Evolutionary conservation across 805 yeast genomes (phyloP), one percentile per base, ranked within the genome.

Genomic region (Ogataea ramenticola): DNA sequence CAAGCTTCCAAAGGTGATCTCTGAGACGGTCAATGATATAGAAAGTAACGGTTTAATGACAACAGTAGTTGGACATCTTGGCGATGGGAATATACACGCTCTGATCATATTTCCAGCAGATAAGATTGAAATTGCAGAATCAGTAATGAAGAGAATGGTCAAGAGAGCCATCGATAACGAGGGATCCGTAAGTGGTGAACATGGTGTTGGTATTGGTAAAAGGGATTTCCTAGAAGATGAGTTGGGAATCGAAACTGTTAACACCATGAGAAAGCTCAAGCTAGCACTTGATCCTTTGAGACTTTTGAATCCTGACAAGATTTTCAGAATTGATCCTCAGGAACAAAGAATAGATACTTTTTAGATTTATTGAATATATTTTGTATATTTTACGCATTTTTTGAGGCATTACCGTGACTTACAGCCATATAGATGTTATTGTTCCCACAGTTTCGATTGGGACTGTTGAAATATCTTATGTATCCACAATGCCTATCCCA

Each of bases 161-260:
- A 56, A 70, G 37, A 59, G 80, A 35, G 95, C 91, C 0, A 64
- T 86, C 16, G 72, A 66, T 1, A 73, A 80, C 33, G 95, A 86
- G 43, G 95, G 95, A 1, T 86, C 96, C 1, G 80, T 88, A 51
- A 82, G 89, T 4, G 95, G 95, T 31, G 95, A 86, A 56, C 95
- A 86, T 57, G 96, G 95, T 14, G 77, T 87, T 34, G 96, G 95
- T 9, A 72, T 81, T 36, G 90, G 91, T 39, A 86, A 86, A 56
- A 64, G 90, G 49, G 74, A 73, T 26, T 79, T 70, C 46, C 60
- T 86, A 30, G 64, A 71, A 26, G 64, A 67, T 44, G 96, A 86
- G 59, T 62, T 86, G 24, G 95, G 93, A 1, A 68, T 68, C 4
- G 81, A 74, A 1, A 76, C 93, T 0, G 72, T 86, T 22, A 79